Base-by-base conservation (phyloP, 352 stramenopile species). In the Globisporangium alternatum region DNA sequence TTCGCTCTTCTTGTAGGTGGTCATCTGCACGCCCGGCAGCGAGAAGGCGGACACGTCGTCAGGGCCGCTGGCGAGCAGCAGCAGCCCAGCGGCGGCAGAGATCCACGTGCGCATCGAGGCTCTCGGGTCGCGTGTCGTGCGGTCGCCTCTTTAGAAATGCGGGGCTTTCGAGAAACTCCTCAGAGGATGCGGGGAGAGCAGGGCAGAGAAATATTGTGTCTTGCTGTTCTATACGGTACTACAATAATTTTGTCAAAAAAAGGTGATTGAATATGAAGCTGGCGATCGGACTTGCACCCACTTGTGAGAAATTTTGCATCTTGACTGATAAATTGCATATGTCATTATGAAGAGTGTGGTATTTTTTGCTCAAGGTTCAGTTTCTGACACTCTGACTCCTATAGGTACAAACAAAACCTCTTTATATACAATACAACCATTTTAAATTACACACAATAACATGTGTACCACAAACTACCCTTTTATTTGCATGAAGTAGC, bases 11-110 rank as follows among this genome's bases (percentile, higher is more conserved):
- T 83, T 83, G 78, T 96, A 97, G 62, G 86, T 93, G 33, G 83
- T 89, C 88, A 95, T 95, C 72, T 95, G 86, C 52, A 96, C 88
- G 49, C 88, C 88, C 5, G 88, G 88, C 56, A 96, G 70, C 66
- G 82, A 90, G 70, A 96, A 96, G 15, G 52, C 52, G 12, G 52
- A 30, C 30, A 30, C 52, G 4, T 43, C 52, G 19, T 47, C 41
- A 21, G 21, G 41, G 41, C 10, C 19, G 28, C 22, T 39, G 7
- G 30, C 10, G 52, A 41, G 17, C 30, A 44, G 52, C 19, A 57
- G 52, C 31, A 39, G 41, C 39, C 28, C 52, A 43, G 52, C 52
- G 21, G 52, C 30, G 19, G 52, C 9, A 28, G 15, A 56, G 28
- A 31, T 57, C 52, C 52, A 57, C 52, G 17, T 19, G 52, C 52